Base-by-base conservation (phyloP, 176 grass and related monocot genomes). In the Bromus sterilis region DNA sequence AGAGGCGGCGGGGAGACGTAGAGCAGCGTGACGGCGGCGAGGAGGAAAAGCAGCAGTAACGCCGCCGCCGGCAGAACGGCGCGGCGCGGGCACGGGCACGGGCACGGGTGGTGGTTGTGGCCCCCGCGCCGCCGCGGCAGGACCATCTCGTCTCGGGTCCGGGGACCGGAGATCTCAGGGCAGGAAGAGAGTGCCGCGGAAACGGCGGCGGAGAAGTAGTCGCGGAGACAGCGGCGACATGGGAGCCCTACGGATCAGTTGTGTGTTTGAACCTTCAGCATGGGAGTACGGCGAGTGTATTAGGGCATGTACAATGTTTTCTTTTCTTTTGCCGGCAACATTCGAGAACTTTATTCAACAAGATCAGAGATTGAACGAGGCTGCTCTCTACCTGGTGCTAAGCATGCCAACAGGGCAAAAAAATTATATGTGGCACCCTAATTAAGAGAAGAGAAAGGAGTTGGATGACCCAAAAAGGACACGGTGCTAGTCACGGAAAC, bases 1-100 rank as follows among this genome's bases (percentile, higher is more conserved):
- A 93, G 65, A 5, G 88, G 93, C 2, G 90, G 93, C 16, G 93
- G 85, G 42, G 89, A 87, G 39, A 90, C 30, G 82, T 84, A 95
- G 29, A 92, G 87, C 39, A 92, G 70, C 23, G 83, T 56, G 56
- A 90, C 49, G 71, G 88, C 85, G 53, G 64, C 81, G 79, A 93
- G 37, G 74, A 92, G 84, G 71, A 97, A 84, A 48, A 93, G 89
- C 55, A 93, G 89, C 55, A 93, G 87, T 68, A 86, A 75, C 24
- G 75, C 88, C 26, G 72, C 79, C 53, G 87, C 40, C 51, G 82
- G 74, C 26, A 85, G 62, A 2, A 67, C 63, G 24, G 77, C 77
- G 75, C 75, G 85, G 72, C 78, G 87, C n/a, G n/a, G n/a, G n/a
- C n/a, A n/a, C 60, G 82, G 82, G 80, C 83, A 88, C 68, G 56